Conservation (phyloP, 495 filamentous ascomycete genomes). For the Neurospora tetraspora region DNA sequence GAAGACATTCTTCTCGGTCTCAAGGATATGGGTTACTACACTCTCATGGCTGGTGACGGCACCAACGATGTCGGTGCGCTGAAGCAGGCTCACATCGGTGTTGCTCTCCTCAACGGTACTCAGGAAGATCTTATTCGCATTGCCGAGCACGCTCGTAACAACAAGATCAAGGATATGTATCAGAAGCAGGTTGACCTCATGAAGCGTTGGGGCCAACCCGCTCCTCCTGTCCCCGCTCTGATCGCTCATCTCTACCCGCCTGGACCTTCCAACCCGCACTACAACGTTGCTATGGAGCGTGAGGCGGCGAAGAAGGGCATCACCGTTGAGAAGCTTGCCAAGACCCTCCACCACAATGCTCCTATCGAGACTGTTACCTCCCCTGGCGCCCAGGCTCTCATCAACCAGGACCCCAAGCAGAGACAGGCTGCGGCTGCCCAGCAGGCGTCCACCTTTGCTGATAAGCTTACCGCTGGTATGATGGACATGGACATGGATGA, state of each 20-base stretch:
- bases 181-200: conserved; percentile 90
- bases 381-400: conserved; percentile 58
- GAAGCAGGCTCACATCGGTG: conserved; percentile 96
- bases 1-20: conserved; percentile 94
- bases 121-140: conserved; percentile 84
- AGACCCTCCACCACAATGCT: conserved; percentile 28
- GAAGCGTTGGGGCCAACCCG: conserved; percentile 83
- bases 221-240: conserved; percentile 76
- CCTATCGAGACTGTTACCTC: conserved; percentile 56
- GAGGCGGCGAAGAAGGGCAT: conserved; percentile 68
- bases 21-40: conserved; percentile 94
- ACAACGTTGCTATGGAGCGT: conserved; percentile 80
- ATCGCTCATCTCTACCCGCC: conserved; percentile 95
- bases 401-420: conserved; percentile 44
- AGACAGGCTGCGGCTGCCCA: conserved; percentile 55
- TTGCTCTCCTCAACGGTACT: conserved; percentile 91
- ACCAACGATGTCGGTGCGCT: conserved; percentile 97
- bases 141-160: conserved; percentile 81
- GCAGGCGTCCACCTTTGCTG: conserved; percentile 68
- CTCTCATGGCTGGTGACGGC: conserved; percentile 96
- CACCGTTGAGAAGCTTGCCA: conserved; percentile 31
- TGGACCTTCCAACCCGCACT: conserved; percentile 87
- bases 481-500: conserved; percentile 85
- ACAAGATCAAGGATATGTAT: conserved; percentile 97
- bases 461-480: conserved; percentile 78